Conservation (phyloP, 768 basidiomycete genomes). For the Pisolithus orientalis region DNA sequence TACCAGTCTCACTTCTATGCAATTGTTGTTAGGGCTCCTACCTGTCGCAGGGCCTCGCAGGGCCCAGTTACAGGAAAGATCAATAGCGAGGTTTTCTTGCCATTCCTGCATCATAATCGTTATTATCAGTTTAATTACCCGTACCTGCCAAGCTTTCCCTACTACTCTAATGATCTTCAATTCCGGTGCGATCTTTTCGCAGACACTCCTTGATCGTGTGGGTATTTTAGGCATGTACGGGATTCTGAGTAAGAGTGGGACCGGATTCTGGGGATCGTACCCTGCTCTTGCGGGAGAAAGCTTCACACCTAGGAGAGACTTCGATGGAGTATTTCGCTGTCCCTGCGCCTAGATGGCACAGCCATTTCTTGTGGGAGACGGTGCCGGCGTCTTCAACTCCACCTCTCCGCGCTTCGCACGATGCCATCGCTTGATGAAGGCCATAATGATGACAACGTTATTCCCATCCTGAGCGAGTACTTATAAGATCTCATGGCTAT, state of each 20-base stretch:
- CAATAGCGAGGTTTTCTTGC: too few species aligned
- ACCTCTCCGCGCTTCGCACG: too few species aligned
- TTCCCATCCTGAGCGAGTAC: conserved; percentile 49
- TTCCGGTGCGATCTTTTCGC: too few species aligned
- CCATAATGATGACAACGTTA: not conserved
- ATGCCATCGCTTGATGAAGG: not conserved
- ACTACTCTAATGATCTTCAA: conserved; percentile 7
- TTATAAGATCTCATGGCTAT: conserved; percentile 90
- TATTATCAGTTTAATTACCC: too few species aligned
- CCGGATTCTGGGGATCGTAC: conserved; percentile 76
- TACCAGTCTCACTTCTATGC: conserved; percentile 83
- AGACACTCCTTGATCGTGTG: too few species aligned
- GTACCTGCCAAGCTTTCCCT: too few species aligned
- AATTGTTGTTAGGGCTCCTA: conserved; percentile 53
- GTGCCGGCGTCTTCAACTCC: conserved; percentile 5
- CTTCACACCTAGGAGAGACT: conserved; percentile 39
- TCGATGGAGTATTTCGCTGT: conserved; percentile 46
- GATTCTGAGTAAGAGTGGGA: not conserved
- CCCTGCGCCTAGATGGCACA: conserved; percentile 37
- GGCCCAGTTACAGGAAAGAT: too few species aligned
- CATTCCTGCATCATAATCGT: too few species aligned
- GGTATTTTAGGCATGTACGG: too few species aligned
- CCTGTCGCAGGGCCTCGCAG: too few species aligned
- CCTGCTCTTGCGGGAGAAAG: conserved; percentile 41
- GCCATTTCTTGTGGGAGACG: conserved; percentile 4